Base-by-base conservation (phyloP, 179 eudicot species). In the Beta lomatogona region DNA sequence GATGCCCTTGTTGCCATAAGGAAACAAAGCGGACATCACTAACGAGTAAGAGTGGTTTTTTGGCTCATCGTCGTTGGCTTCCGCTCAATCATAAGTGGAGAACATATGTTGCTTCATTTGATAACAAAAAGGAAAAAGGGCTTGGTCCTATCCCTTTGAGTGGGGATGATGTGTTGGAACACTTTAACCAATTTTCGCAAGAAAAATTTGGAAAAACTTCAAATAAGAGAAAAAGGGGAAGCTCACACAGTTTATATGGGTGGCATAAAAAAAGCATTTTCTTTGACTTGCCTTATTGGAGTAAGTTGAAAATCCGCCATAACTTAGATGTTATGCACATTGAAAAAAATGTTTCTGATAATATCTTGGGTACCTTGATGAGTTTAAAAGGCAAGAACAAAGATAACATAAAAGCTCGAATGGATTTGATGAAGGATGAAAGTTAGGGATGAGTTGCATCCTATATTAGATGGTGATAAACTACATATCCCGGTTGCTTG, bases 311-410 rank as follows among this genome's bases (percentile, higher is more conserved):
- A n/a, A 9, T 77, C 5, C 46, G 61, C 21, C 73, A 65, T 16
- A 77, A 50, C 8, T 66, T 77, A 15, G 80, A 64, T 77, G 72
- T 77, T 3, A 77, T 77, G 80, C 61, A 77, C 19, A 77, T 77
- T 53, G 73, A 77, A 14, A 77, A 77, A 10, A 77, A 77, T 50
- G 55, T 78, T 0, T 78, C 44, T 68, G 75, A 55, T 19, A 78
- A 55, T 57, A 28, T 77, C 5, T 21, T 77, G 2, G 75, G 67
- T 5, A 36, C 22, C 7, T 19, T 78, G 4, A 78, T 78, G 81
- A 78, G 55, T 36, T 68, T n/a, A 15, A 68, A 78, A 13, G 66
- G 55, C 31, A 68, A 78, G 54, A 78, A 18, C 12, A 78, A 78
- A 15, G 75, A 68, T 52, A 55, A 41, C 2, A 36, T 36, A 0